Percentiles rank a stretch among this genome's conserved stretches.
phyloP scores from a whole-genome alignment of 257 asterid species.

The Gentiana macrophylla region DNA sequence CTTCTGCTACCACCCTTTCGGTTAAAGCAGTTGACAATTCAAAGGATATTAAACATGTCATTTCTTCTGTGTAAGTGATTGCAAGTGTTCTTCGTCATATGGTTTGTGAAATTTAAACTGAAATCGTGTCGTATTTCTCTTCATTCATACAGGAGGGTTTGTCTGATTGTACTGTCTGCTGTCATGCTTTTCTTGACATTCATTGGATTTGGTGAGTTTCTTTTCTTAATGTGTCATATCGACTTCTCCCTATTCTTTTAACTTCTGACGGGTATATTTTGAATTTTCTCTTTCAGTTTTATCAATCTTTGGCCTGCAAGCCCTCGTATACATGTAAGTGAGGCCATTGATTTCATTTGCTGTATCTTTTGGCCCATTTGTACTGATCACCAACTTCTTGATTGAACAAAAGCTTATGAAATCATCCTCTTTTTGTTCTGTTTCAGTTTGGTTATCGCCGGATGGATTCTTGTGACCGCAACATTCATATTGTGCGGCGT shows the following conservation, averaged over 20 bases:
- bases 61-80: conserved; percentile 50
- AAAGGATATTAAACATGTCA: conserved; percentile 38
- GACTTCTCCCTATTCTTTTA: not conserved
- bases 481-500: conserved; percentile 79
- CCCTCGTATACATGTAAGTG: conserved; percentile 72
- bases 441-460: conserved; percentile 71
- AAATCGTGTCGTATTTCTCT: conserved; percentile 1
- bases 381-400: not conserved
- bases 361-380: not conserved
- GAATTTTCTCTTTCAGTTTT: conserved; percentile 43
- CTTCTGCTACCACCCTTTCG: conserved; percentile 64
- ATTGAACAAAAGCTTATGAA: not conserved
- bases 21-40: conserved; percentile 49
- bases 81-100: not conserved
- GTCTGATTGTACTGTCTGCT: conserved; percentile 78
- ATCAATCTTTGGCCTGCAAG: conserved; percentile 79
- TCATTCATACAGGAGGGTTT: conserved; percentile 80
- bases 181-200: conserved; percentile 76
- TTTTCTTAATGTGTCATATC: not conserved
- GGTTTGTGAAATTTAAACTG: not conserved
- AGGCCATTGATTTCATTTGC: conserved; percentile 10
- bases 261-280: not conserved
- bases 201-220: conserved; percentile 73
- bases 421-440: conserved; percentile 14
- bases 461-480: conserved; percentile 87